phyloP scores from a whole-genome alignment of 139 green algal genomes.

The Picochlorum sp. region DNA sequence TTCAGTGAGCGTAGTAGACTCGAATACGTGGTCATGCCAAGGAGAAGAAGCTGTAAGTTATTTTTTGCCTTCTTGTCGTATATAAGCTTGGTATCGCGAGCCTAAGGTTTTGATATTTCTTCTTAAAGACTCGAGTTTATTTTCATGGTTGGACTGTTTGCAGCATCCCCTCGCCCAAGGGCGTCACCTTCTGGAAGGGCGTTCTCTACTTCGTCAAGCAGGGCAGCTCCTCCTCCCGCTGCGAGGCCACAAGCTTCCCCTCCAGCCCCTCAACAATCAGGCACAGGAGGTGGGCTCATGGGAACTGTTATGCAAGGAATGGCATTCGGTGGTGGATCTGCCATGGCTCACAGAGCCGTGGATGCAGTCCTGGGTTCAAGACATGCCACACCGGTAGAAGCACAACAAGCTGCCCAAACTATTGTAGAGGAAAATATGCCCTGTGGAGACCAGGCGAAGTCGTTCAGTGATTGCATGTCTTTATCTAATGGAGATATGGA shows the following conservation, averaged over 20 bases:
- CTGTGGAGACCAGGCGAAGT: conserved; percentile 44
- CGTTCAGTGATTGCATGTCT: conserved; percentile 81
- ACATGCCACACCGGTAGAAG: conserved; percentile 27
- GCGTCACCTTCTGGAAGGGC: neutral
- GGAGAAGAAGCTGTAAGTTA: no score
- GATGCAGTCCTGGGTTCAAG: conserved; percentile 54
- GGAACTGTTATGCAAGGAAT: conserved; percentile 62
- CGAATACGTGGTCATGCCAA: no score
- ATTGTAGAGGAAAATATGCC: neutral
- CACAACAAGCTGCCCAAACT: conserved; percentile 15
- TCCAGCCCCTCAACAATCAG: neutral
- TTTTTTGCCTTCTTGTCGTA: no score
- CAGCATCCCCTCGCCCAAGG: neutral
- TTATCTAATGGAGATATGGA: conserved; percentile 52
- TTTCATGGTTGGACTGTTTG: no score
- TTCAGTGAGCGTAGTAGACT: no score
- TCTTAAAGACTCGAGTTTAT: neutral
- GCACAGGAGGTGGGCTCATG: conserved; percentile 64
- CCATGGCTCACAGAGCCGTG: conserved; percentile 73
- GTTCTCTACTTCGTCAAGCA: neutral
- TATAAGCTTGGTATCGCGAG: no score
- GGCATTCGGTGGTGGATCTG: conserved; percentile 69
- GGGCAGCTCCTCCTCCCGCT: conserved; percentile 2
- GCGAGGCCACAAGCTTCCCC: neutral
- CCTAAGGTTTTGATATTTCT: no score